Evolutionary conservation across 192 early-diverging fungal genomes (phyloP).

Genomic region (Anaeromyces robustus): DNA sequence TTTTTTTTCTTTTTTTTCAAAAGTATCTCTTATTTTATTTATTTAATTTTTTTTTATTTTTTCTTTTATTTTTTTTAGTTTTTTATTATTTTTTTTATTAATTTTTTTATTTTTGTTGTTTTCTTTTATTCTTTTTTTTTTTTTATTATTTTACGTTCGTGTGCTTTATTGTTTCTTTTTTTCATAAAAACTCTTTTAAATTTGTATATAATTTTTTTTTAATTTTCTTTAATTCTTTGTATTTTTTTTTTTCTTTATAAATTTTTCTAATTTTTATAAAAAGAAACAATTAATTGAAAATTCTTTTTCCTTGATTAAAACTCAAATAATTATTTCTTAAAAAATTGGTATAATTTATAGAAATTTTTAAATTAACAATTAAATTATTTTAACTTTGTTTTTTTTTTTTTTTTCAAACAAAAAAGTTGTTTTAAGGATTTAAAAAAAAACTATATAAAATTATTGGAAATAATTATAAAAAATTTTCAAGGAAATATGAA

Average conservation of each 20-base stretch:
- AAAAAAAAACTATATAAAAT: too few relatives aligned
- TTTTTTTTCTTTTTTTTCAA: too few relatives aligned
- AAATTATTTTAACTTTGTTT: too few relatives aligned
- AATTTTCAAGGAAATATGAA: neutral
- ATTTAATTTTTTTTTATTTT: neutral
- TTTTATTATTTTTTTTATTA: neutral
- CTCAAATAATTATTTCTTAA: neutral
- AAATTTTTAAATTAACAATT: too few relatives aligned
- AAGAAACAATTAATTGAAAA: neutral
- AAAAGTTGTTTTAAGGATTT: neutral
- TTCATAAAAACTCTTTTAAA: too few relatives aligned
- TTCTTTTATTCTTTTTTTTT: too few relatives aligned
- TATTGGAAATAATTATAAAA: too few relatives aligned
- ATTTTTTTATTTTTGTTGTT: too few relatives aligned
- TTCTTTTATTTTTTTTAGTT: neutral
- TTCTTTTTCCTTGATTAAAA: neutral
- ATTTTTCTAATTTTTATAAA: neutral
- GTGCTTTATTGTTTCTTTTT: too few relatives aligned
- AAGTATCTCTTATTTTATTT: neutral
- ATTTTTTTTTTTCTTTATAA: too few relatives aligned
- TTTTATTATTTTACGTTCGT: too few relatives aligned
- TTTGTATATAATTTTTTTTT: too few relatives aligned
- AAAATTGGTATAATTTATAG: neutral
- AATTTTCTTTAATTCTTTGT: neutral
- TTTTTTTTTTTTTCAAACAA: neutral